A percentile compares a stretch with the other conserved stretches of the same genome.
These are phyloP conservation scores for Aquilaria yunnanensis DNA, from an alignment of 345 rosid genomes.

Conservation along the genomic window DNA sequence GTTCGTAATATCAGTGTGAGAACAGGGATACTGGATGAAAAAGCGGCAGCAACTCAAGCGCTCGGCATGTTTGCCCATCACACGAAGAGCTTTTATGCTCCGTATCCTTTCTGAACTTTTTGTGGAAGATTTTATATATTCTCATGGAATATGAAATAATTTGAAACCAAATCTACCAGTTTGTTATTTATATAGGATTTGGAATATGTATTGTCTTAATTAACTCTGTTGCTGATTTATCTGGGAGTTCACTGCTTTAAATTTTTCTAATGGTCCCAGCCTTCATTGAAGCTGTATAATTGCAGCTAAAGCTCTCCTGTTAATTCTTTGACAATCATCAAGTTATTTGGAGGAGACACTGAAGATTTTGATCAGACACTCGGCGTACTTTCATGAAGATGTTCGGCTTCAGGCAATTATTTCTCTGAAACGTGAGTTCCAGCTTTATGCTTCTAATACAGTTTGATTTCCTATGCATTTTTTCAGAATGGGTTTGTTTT, in stretches of 20 bases:
- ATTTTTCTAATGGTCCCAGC: too few relatives aligned
- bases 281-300: too few relatives aligned
- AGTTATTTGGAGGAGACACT: conserved; percentile 92
- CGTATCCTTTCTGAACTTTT: conserved; percentile 58
- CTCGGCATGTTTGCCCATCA: conserved; percentile 95
- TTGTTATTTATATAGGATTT: neutral
- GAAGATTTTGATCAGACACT: conserved; percentile 77
- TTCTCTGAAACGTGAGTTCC: conserved; percentile 71
- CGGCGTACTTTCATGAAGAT: conserved; percentile 96
- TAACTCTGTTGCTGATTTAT: too few relatives aligned
- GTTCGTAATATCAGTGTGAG: conserved; percentile 92
- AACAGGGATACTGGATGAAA: conserved; percentile 98
- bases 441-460: conserved; percentile 2
- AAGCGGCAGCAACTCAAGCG: conserved; percentile 99
- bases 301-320: neutral
- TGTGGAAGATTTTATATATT: neutral
- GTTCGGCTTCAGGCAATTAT: conserved; percentile 94
- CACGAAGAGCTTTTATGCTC: conserved; percentile 70
- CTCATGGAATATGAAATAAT: too few relatives aligned
- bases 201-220: neutral
- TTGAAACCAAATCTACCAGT: too few relatives aligned
- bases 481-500: neutral
- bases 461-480: neutral
- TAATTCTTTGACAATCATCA: conserved; percentile 39
- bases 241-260: too few relatives aligned